These are phyloP conservation scores for Clarkia xantiana DNA, from an alignment of 345 rosid genomes.

Conservation along the genomic window DNA sequence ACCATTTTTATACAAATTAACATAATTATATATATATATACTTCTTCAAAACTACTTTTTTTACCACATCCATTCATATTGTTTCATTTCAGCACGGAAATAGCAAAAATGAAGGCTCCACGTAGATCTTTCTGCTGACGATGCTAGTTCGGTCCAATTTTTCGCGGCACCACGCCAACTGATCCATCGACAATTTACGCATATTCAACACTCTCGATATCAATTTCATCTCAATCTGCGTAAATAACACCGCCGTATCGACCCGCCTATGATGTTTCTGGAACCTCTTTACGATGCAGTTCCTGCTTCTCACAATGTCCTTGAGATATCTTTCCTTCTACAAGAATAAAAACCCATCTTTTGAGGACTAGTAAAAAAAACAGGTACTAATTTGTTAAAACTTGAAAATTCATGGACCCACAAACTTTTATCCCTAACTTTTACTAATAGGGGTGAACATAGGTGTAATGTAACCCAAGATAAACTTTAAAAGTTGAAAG, in stretches of 20 bases:
- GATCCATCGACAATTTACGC: neutral
- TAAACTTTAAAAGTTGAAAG: no score
- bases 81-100: slow-evolving; percentile 1
- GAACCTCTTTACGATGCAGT: slow-evolving; percentile 45
- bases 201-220: slow-evolving; percentile 1
- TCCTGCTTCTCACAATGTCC: slow-evolving; percentile 45
- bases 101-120: slow-evolving; percentile 7
- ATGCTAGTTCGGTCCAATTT: neutral
- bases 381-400: no score
- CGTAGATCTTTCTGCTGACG: slow-evolving; percentile 1
- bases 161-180: neutral
- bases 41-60: no score
- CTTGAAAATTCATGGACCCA: no score
- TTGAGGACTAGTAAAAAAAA: no score
- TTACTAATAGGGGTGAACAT: no score
- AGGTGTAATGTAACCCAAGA: no score
- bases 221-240: slow-evolving; percentile 3
- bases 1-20: no score
- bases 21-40: no score
- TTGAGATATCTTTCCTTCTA: slow-evolving; percentile 66
- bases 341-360: no score
- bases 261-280: slow-evolving; percentile 33
- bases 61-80: no score
- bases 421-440: no score
- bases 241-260: slow-evolving; percentile 17